These are phyloP conservation scores for Bipolaris bicolor DNA, from an alignment of 2,329 filamentous ascomycete genomes.

Conservation along the genomic window DNA sequence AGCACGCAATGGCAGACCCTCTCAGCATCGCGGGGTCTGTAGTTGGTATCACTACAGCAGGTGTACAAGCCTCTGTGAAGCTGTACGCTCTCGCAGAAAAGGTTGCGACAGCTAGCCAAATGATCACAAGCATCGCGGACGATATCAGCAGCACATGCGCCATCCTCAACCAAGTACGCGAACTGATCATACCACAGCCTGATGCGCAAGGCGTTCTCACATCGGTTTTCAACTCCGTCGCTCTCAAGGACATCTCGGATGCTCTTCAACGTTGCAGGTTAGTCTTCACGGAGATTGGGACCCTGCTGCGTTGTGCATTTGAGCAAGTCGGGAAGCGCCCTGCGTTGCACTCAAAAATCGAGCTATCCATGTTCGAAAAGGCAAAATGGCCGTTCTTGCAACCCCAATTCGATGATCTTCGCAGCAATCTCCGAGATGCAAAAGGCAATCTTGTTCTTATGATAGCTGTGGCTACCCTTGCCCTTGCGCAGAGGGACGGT, in stretches of 20 bases:
- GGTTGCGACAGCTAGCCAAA: conserved; percentile 3
- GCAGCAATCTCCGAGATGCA: conserved; percentile 10
- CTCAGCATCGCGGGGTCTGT: conserved; percentile 15
- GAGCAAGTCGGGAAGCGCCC: background rate
- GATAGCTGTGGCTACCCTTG: conserved; percentile 12
- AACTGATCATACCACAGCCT: conserved; percentile 8
- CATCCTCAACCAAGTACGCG: conserved; percentile 12
- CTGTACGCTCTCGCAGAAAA: conserved; percentile 17
- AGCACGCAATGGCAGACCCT: conserved; percentile 20
- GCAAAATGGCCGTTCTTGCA: conserved; percentile 22
- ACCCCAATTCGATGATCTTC: conserved; percentile 12
- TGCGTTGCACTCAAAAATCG: background rate
- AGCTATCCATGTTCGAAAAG: conserved; percentile 5
- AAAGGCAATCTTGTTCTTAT: conserved; percentile 15
- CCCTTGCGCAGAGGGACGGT: background rate
- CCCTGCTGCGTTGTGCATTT: background rate
- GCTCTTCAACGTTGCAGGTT: background rate
- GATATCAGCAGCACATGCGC: conserved; percentile 20
- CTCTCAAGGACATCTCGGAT: background rate
- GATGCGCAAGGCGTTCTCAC: conserved; percentile 6
- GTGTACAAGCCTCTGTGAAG: conserved; percentile 9
- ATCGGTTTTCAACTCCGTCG: conserved; percentile 10
- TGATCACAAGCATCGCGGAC: conserved; percentile 13
- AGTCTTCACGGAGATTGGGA: background rate
- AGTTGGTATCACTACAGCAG: conserved; percentile 12